phyloP scores from a whole-genome alignment of 2,329 filamentous ascomycete species.

The Mollisia scopiformis region DNA sequence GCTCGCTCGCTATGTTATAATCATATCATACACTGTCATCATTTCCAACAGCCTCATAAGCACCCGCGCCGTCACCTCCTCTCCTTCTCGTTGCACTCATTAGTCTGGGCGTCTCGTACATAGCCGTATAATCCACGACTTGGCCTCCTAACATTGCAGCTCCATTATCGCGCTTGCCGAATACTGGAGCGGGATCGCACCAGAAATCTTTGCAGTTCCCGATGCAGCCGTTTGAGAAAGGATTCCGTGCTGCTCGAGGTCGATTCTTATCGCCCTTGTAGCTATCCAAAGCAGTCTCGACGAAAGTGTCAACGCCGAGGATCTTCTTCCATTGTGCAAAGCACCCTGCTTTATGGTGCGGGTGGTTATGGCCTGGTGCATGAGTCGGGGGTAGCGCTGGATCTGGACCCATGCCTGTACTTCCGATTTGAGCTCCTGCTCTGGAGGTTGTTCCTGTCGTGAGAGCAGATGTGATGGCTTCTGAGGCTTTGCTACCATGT shows the following conservation, averaged over 20 bases:
- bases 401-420: conserved; percentile 66
- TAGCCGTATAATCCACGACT: conserved; percentile 80
- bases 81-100: conserved; percentile 24
- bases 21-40: conserved; percentile 33
- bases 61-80: conserved; percentile 23
- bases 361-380: conserved; percentile 49
- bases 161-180: conserved; percentile 74
- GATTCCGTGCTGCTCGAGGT: conserved; percentile 64
- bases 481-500: conserved; percentile 47
- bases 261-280: conserved; percentile 55
- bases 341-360: conserved; percentile 63
- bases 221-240: conserved; percentile 81
- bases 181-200: conserved; percentile 85
- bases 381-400: conserved; percentile 49
- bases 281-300: conserved; percentile 81
- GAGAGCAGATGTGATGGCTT: conserved; percentile 72
- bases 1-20: neutral
- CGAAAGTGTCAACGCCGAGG: conserved; percentile 89
- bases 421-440: conserved; percentile 72
- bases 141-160: conserved; percentile 77
- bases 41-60: conserved; percentile 34
- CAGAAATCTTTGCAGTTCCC: conserved; percentile 96
- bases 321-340: conserved; percentile 81
- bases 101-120: conserved; percentile 78
- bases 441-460: conserved; percentile 68